Evolutionary conservation across 1,284 basidiomycete genomes (phyloP).

Genomic region (Ganoderma leucocontextum): DNA sequence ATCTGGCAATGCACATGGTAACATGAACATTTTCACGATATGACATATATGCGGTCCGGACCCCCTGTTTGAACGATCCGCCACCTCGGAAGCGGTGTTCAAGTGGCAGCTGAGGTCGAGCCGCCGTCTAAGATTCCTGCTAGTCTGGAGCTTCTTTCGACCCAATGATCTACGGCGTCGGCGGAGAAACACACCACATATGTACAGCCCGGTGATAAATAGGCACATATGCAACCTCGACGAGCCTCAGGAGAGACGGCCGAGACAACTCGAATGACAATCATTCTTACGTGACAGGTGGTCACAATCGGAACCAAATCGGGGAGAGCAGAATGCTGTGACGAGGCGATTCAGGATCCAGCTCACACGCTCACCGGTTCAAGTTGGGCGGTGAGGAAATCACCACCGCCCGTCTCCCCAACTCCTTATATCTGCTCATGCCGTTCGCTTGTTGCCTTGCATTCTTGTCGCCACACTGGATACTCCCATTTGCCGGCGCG

Average conservation of each 20-base stretch:
- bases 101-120: not conserved
- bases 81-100: not conserved
- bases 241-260: not conserved
- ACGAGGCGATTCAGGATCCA: conserved; percentile 10
- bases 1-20: not conserved
- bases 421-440: not conserved
- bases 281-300: not conserved
- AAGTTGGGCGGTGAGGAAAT: not conserved
- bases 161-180: not conserved
- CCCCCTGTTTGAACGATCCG: not conserved
- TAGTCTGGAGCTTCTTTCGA: not conserved
- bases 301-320: conserved; percentile 1
- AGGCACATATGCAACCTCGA: not conserved
- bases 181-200: not conserved
- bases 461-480: not conserved
- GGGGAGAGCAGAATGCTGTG: conserved; percentile 1
- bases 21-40: not conserved
- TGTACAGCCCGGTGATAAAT: not conserved
- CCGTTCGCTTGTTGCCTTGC: not conserved
- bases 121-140: not conserved
- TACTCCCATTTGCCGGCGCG: not conserved
- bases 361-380: not conserved
- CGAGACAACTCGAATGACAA: not conserved
- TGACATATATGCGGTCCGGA: not conserved
- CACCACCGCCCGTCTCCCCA: not conserved